Percentiles rank a stretch among this genome's conserved stretches.
phyloP scores from a whole-genome alignment of 2,329 filamentous ascomycete species.

The Dactylellina parvicollis region DNA sequence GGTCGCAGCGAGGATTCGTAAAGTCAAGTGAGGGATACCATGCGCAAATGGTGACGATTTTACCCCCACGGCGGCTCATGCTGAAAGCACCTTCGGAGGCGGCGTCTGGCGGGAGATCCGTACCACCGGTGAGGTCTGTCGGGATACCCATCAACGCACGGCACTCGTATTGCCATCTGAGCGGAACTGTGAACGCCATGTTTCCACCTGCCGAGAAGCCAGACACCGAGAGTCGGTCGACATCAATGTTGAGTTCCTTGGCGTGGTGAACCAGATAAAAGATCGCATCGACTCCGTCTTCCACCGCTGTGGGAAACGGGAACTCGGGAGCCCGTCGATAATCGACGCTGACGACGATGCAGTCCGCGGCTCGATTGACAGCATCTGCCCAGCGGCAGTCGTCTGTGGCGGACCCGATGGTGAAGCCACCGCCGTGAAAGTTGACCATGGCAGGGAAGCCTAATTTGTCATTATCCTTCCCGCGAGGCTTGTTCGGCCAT shows the following conservation, averaged over 20 bases:
- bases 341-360: conserved; percentile 71
- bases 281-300: conserved; percentile 73
- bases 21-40: conserved; percentile 74
- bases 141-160: conserved; percentile 41
- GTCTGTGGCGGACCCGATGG: conserved; percentile 71
- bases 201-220: conserved; percentile 73
- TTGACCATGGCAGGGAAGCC: conserved; percentile 70
- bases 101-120: conserved; percentile 34
- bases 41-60: conserved; percentile 67
- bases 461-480: conserved; percentile 34
- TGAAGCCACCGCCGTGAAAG: conserved; percentile 75
- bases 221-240: conserved; percentile 68
- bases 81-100: conserved; percentile 49
- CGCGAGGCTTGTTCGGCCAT: conserved; percentile 49
- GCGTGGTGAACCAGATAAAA: conserved; percentile 70
- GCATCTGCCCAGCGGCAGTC: conserved; percentile 71
- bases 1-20: conserved; percentile 68
- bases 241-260: conserved; percentile 69
- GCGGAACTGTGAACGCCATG: conserved; percentile 61
- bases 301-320: conserved; percentile 72
- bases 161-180: conserved; percentile 56
- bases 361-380: conserved; percentile 67
- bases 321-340: conserved; percentile 74
- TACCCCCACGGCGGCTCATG: conserved; percentile 48
- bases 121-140: conserved; percentile 19